These are phyloP conservation scores for Euphrasia arctica DNA, from an alignment of 305 asterid species.

Conservation along the genomic window DNA sequence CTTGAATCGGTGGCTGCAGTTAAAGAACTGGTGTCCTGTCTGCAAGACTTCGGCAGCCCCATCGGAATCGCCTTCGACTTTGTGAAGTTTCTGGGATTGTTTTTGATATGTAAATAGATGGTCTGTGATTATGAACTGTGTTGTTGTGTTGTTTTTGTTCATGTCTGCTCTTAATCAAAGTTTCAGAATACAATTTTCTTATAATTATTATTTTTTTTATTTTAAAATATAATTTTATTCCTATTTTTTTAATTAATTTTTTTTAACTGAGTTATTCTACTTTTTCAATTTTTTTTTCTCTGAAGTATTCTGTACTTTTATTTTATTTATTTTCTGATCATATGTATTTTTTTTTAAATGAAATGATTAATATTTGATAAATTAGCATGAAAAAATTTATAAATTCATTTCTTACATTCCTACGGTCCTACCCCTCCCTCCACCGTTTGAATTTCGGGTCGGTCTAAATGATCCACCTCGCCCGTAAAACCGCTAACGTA, in stretches of 20 bases:
- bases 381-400: too few species aligned
- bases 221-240: too few species aligned
- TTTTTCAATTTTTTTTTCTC: too few species aligned
- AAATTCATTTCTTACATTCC: background rate
- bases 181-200: too few species aligned
- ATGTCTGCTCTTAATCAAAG: background rate
- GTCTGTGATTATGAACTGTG: background rate
- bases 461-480: constrained; percentile 17
- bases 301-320: too few species aligned
- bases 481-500: too few species aligned
- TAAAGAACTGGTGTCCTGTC: constrained; percentile 93
- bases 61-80: constrained; percentile 22
- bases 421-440: background rate
- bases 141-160: background rate
- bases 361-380: too few species aligned
- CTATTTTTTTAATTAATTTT: too few species aligned
- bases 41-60: constrained; percentile 71
- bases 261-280: too few species aligned
- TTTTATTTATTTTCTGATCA: too few species aligned
- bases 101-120: constrained; percentile 26
- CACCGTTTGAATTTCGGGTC: constrained; percentile 9
- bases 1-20: constrained; percentile 65
- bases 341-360: too few species aligned
- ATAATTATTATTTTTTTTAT: too few species aligned
- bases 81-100: constrained; percentile 17